Base-by-base conservation (phyloP, 345 rosid genomes). In the Geranium rotundifolium region DNA sequence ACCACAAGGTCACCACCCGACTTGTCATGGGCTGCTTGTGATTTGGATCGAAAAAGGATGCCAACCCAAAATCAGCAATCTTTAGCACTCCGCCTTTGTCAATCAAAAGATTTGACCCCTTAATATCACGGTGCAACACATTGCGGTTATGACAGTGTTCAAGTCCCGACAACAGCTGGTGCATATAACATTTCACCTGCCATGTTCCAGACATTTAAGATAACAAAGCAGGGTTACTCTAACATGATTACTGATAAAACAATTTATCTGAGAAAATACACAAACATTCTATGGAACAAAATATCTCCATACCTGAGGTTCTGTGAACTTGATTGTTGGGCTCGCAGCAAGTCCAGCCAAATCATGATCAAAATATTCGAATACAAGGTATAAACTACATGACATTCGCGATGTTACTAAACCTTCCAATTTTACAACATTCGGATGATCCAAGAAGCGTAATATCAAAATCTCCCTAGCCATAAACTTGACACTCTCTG, bases 31-130 rank as follows among this genome's bases (percentile, higher is more conserved):
- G 85, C 72, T 85, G 89, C 80, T 85, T 87, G 77, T 83, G 80
- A 76, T 85, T 87, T 56, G 95, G 95, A 78, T 85, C 84, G 56
- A 83, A 87, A 63, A 80, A 83, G 14, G 89, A 85, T 3, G 95
- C 95, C 72, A 87, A 71, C 50, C 95, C 95, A 74, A 87, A 87
- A 81, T 87, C 95, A 71, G 95, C 89, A 72, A 87, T 87, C 74
- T 73, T 79, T 68, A 87, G 95, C 64, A 83, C 70, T 67, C 95
- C 95, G 31, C 70, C 82, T 57, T 79, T 79, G 77, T 83, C 91
- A 55, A 87, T 80, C 19, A 87, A 84, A 70, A 87, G 90, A 79
- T 87, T 87, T 10, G 91, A 87, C n/a, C 95, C 95, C 76, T 87
- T 87, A 65, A 87, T 81, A 68, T 87, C 95, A 56, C 91, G 90